Evolutionary conservation across 306 rosid genomes (phyloP), one percentile per base, ranked within the genome.

Genomic region (Sicyos baderoa): DNA sequence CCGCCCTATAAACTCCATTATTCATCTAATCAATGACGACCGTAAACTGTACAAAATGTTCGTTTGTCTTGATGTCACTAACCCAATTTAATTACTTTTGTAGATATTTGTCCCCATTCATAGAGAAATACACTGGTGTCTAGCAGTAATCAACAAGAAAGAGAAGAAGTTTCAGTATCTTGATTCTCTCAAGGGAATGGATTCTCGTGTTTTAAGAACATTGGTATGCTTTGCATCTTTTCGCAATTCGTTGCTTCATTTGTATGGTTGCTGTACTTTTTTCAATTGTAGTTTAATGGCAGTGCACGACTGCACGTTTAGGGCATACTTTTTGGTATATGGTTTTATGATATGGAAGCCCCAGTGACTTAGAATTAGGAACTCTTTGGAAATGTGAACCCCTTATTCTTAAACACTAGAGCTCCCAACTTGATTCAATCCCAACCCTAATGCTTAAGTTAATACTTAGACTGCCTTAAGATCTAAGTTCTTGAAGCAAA

Each of bases 31-130:
- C 9, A 37, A 6, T 37, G 44, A 37, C 44, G 44, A 37, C 44
- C 44, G 5, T 37, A 8, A 37, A 37, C 44, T 8, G 44, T 37
- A 3, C 7, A 6, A 35, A 2, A 35, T 35, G 40, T 47, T 44
- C 44, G 42, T 71, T 25, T 25, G 29, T 25, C 29, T 62, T n/a
- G n/a, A n/a, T 57, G 58, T 66, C 49, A 25, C 64, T 70, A 53
- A 78, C 40, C 57, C 58, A 67, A 6, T 72, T 50, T 79, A 76
- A 15, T 56, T 57, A 55, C 69, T 69, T 16, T 60, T 79, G 60
- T 83, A 90, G 99, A 90, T 90, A 74, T 88, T 94, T 73, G 86
- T 94, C 22, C 99, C 99, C 54, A 87, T 94, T 56, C 99, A 94
- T 84, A 84, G 77, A 85, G 96, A 90, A 79, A 76, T 90, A 74